Conservation (phyloP, 441 rosid genomes). For the Populus trichocarpa region DNA sequence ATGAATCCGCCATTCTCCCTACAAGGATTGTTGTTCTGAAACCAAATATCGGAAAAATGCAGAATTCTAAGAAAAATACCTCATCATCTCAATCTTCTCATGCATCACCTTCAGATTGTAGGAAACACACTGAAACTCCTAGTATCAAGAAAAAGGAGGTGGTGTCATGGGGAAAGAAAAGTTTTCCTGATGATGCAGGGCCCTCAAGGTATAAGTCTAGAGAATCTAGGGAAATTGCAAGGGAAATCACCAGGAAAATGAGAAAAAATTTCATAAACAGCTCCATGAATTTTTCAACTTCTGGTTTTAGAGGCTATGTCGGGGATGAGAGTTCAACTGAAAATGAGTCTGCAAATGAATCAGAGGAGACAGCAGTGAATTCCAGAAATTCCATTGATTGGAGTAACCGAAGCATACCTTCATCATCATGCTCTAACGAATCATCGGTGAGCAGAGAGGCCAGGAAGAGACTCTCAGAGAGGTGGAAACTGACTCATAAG, state of each 20-base stretch:
- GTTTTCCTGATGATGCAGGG: conserved; percentile 35
- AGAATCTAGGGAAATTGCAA: conserved; percentile 69
- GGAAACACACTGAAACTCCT: conserved; percentile 33
- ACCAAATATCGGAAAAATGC: conserved; percentile 64
- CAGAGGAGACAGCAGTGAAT: conserved; percentile 30
- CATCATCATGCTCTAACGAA: conserved; percentile 47
- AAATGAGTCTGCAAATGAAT: conserved; percentile 70
- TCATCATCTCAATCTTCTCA: conserved; percentile 50
- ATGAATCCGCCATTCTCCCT: conserved; percentile 35
- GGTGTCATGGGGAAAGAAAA: conserved; percentile 37
- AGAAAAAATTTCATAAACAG: conserved; percentile 37
- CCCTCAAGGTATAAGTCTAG: conserved; percentile 48
- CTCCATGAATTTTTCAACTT: conserved; percentile 39
- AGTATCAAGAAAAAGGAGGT: conserved; percentile 32
- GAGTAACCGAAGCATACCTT: conserved; percentile 35
- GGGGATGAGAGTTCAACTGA: conserved; percentile 87
- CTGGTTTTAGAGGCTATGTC: conserved; percentile 62
- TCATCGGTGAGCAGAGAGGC: conserved; percentile 87
- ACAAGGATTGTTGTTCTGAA: conserved; percentile 91
- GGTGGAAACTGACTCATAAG: conserved; percentile 85
- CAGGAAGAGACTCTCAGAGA: conserved; percentile 82
- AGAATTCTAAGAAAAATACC: conserved; percentile 35
- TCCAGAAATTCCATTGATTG: conserved; percentile 39
- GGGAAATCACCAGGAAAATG: conserved; percentile 63
- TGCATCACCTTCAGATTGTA: conserved; percentile 44